A percentile compares a stretch with the other conserved stretches of the same genome.
Conservation (phyloP, 2,329 filamentous ascomycete species). For the Venturia nashicola region DNA sequence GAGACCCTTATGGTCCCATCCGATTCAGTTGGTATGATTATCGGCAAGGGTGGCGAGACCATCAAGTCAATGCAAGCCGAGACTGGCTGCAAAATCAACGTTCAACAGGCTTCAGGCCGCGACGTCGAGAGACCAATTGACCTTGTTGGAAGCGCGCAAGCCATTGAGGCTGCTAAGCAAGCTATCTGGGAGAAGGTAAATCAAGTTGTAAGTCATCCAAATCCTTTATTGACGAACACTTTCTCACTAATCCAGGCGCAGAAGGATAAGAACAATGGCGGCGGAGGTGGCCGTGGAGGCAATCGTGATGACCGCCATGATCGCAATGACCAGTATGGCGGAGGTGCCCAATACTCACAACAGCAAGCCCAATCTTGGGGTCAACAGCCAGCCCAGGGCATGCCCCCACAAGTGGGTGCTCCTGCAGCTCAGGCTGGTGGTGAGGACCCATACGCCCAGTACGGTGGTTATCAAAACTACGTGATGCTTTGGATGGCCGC, state of each 20-base stretch:
- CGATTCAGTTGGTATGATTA: constrained; percentile 91
- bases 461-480: constrained; percentile 75
- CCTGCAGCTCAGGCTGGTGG: constrained; percentile 45
- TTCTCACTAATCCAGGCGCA: constrained; percentile 15
- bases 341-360: constrained; percentile 34
- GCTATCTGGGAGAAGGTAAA: constrained; percentile 90
- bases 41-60: constrained; percentile 84
- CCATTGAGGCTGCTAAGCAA: constrained; percentile 68
- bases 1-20: constrained; percentile 79
- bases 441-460: constrained; percentile 50
- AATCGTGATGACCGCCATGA: constrained; percentile 18
- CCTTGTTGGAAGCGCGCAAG: constrained; percentile 63
- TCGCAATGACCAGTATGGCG: constrained; percentile 18
- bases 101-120: constrained; percentile 66
- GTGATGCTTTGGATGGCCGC: constrained; percentile 68
- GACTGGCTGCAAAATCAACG: constrained; percentile 90
- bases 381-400: constrained; percentile 21
- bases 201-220: constrained; percentile 55
- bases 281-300: constrained; percentile 20
- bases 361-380: constrained; percentile 24
- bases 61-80: constrained; percentile 86
- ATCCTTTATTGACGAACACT: not conserved
- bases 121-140: constrained; percentile 80
- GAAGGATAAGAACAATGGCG: constrained; percentile 34
- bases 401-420: constrained; percentile 11